Conservation (phyloP, 306 rosid genomes). For the Prunus kanzakura region DNA sequence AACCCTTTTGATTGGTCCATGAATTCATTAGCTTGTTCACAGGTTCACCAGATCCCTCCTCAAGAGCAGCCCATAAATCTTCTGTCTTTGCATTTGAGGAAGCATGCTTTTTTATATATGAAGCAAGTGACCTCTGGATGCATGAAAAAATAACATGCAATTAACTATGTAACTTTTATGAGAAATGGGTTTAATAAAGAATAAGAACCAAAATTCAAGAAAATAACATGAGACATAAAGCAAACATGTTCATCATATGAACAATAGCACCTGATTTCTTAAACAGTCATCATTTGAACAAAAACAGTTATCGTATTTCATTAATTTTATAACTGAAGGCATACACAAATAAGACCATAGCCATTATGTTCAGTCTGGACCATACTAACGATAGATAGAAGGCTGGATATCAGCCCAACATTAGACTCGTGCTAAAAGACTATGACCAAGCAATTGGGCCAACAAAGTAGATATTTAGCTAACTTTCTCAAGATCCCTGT, state of each 20-base stretch:
- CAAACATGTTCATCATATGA: not conserved
- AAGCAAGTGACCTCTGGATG: slow-evolving; percentile 82
- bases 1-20: slow-evolving; percentile 94
- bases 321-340: not conserved
- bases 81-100: slow-evolving; percentile 84
- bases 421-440: not conserved
- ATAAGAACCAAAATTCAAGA: not conserved
- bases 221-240: slow-evolving; percentile 1
- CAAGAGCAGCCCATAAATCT: slow-evolving; percentile 95
- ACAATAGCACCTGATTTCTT: too few relatives aligned
- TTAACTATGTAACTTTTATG: not conserved
- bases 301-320: too few relatives aligned
- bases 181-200: not conserved
- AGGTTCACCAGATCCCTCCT: slow-evolving; percentile 90
- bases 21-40: slow-evolving; percentile 83
- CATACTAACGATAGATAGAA: not conserved
- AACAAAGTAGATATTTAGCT: not conserved
- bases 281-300: too few relatives aligned
- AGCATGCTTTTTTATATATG: slow-evolving; percentile 73
- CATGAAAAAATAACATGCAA: slow-evolving; percentile 7
- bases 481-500: not conserved
- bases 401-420: not conserved
- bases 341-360: not conserved
- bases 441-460: not conserved
- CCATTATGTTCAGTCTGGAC: too few relatives aligned